Evolutionary conservation across 2,329 filamentous ascomycete species (phyloP), one percentile per base, ranked within the genome.

Genomic region (Xylaria sp.): DNA sequence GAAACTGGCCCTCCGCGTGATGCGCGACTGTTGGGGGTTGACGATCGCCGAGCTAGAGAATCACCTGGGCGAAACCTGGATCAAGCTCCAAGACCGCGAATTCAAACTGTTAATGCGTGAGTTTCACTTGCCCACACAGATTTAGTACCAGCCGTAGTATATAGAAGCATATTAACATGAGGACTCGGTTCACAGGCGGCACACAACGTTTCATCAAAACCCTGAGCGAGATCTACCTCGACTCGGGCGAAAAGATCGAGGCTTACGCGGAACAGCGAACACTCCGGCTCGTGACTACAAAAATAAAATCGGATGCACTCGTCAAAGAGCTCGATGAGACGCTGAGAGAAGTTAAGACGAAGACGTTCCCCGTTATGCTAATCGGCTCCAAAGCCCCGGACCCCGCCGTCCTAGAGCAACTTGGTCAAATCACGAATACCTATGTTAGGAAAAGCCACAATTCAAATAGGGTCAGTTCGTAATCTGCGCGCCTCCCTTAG

Each of bases 21-120:
- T 89, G 79, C 80, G 81, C 13, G 77, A 82, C 28, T 83, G 81
- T 67, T 89, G 87, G 87, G 81, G 79, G 2, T 71, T 89, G n/a
- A 80, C 83, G 9, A 81, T 84, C 2, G 79, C 81, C 63, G 84
- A 87, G 70, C 75, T 85, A 18, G 74, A 82, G 15, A 79, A 82
- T 23, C 79, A 79, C 6, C 74, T 82, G 3, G 87, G 86, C 6
- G 77, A 79, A 39, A 74, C 81, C 1, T 77, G 76, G 2, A 67
- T 88, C 7, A 78, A 73, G 68, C 71, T 88, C 23, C 74, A 77
- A 13, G 79, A 80, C 13, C 63, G 77, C 1, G 80, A 83, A 61
- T 86, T 86, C 68, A 71, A 76, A 39, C 80, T 87, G 3, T 76
- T 89, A 28, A 78, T 81, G 55, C 77, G 86, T 86, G 79, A 75